Evolutionary conservation across 139 green algal species (phyloP), one percentile per base, ranked within the genome.

Genomic region (Parachlorella kessleri): DNA sequence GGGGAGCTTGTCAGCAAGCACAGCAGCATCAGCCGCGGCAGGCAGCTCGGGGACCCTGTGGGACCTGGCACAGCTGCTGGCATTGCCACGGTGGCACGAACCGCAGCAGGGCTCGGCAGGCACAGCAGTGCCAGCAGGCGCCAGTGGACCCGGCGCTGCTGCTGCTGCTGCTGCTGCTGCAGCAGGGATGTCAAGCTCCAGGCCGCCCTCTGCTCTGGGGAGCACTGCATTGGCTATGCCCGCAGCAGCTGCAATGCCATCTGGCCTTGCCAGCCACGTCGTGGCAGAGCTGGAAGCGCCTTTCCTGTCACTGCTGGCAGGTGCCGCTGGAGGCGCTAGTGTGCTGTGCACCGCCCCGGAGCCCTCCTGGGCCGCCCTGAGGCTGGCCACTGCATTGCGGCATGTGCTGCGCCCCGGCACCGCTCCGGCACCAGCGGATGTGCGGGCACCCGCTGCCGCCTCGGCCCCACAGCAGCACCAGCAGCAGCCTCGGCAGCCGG

Each of bases 331-430:
- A 41, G 26, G 26, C 28, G 41, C 42, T 37, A 21, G 24, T 30
- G 28, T 18, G 69, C 8, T 65, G 69, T 10, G 14, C 14, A 9
- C 23, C 14, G 14, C 69, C 28, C 41, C n/a, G 9, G 42, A 53
- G 41, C 64, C 42, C 42, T 2, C 35, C 37, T 3, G 23, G 2
- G 3, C 41, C 48, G 23, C 26, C 35, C 75, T 81, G 75, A 65
- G 68, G 48, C 48, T 75, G 48, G 75, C 75, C 33, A 81, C 75
- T 1, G 75, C 66, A 41, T 42, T 81, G 33, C 75, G 75, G 1
- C 75, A 75, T 33, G 8, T 68, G 42, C 48, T 81, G 48, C 28
- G 41, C 63, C 37, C 55, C 55, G 6, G 66, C 70, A 18, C 33
- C 39, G 3, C 4, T 14, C 48, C 21, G 48, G 14, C 14, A 18